These are phyloP conservation scores for Didymella arachidicola DNA, from an alignment of 2,329 filamentous ascomycete genomes.

Conservation along the genomic window DNA sequence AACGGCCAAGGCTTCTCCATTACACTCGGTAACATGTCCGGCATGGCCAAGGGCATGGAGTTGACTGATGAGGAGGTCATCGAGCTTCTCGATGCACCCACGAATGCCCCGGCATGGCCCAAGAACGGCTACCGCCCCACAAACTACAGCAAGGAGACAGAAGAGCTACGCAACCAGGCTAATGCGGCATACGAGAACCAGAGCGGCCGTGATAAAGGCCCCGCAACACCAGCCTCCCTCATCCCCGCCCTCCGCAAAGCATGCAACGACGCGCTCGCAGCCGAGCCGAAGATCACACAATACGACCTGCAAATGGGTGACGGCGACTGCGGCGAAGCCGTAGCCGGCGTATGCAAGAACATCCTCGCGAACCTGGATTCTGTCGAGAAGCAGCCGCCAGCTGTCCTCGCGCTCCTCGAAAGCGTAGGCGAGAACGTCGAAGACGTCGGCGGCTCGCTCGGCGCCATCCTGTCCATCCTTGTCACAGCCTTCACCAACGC, in stretches of 20 bases:
- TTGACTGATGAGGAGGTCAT: conserved; percentile 54
- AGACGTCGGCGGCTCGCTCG: conserved; percentile 76
- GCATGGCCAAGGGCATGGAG: conserved; percentile 54
- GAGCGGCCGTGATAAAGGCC: conserved; percentile 33
- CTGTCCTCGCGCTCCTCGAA: conserved; percentile 64
- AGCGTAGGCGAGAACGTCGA: conserved; percentile 69
- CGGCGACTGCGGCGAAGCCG: conserved; percentile 80
- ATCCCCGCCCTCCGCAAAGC: conserved; percentile 53
- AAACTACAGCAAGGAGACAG: conserved; percentile 36
- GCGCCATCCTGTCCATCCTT: conserved; percentile 83
- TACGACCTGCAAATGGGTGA: conserved; percentile 86
- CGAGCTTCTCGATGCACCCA: conserved; percentile 59
- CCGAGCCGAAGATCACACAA: conserved; percentile 70
- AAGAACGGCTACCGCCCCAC: conserved; percentile 55
- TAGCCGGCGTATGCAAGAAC: conserved; percentile 71
- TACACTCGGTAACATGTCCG: conserved; percentile 61
- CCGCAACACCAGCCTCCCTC: conserved; percentile 52
- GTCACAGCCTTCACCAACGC: conserved; percentile 74
- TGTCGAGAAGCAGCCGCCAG: conserved; percentile 59
- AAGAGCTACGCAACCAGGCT: conserved; percentile 39
- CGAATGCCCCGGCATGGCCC: conserved; percentile 61
- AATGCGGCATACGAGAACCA: conserved; percentile 35
- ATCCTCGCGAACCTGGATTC: conserved; percentile 60
- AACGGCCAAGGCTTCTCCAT: conserved; percentile 66
- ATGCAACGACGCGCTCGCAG: conserved; percentile 60